These are phyloP conservation scores for Patellaria atrata DNA, from an alignment of 495 filamentous ascomycete species.

Conservation along the genomic window DNA sequence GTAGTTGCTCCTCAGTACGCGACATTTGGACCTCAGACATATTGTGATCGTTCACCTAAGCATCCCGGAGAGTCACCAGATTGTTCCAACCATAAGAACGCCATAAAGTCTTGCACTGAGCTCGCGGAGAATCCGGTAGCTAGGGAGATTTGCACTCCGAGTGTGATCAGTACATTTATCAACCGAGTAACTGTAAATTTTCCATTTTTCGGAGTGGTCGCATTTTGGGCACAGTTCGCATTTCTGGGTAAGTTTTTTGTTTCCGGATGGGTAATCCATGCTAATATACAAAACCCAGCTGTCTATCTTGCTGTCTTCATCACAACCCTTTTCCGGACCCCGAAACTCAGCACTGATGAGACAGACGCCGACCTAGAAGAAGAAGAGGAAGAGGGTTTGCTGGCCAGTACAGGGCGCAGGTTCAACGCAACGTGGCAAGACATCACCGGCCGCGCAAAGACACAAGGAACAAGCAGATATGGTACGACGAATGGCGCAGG, in stretches of 20 bases:
- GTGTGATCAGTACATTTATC: conserved; percentile 76
- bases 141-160: conserved; percentile 72
- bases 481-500: conserved; percentile 8
- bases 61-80: conserved; percentile 52
- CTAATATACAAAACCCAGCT: conserved; percentile 26
- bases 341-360: conserved; percentile 55
- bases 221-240: conserved; percentile 90
- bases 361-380: conserved; percentile 79
- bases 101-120: conserved; percentile 73
- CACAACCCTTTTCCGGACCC: conserved; percentile 63
- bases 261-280: not conserved
- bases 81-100: conserved; percentile 55
- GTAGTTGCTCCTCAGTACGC: conserved; percentile 87
- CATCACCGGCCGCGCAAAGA: conserved; percentile 44
- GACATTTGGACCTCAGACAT: conserved; percentile 87
- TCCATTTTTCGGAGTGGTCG: conserved; percentile 84
- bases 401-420: conserved; percentile 64
- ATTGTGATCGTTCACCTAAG: conserved; percentile 53
- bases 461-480: conserved; percentile 9
- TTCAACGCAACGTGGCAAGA: conserved; percentile 83
- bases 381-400: conserved; percentile 86
- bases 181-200: conserved; percentile 91
- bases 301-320: conserved; percentile 68
- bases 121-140: conserved; percentile 44
- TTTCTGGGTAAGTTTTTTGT: conserved; percentile 49